A percentile compares a stretch with the other conserved stretches of the same genome.
phyloP scores from a whole-genome alignment of 208 protist genomes.

The Leishmania turanica region DNA sequence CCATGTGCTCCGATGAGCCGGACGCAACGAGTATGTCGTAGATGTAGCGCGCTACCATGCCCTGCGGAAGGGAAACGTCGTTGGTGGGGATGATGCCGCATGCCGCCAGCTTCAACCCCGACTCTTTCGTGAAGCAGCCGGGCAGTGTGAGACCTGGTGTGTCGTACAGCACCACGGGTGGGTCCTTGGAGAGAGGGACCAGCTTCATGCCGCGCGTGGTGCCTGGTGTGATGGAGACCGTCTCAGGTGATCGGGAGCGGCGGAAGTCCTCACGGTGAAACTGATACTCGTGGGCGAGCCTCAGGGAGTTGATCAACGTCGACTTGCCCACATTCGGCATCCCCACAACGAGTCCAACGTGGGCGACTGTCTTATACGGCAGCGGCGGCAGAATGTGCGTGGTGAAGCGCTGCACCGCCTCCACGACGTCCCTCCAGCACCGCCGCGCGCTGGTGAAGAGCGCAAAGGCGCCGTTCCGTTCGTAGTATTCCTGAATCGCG shows the following conservation, averaged over 20 bases:
- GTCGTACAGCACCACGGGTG: constrained; percentile 88
- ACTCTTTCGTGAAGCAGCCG: constrained; percentile 84
- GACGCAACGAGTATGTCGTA: constrained; percentile 79
- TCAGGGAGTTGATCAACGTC: constrained; percentile 93
- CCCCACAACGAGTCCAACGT: constrained; percentile 90
- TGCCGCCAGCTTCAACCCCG: constrained; percentile 84
- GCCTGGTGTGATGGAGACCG: constrained; percentile 79
- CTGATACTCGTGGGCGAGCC: constrained; percentile 90
- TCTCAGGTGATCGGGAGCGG: constrained; percentile 74
- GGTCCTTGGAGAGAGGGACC: constrained; percentile 82
- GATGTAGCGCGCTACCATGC: constrained; percentile 78
- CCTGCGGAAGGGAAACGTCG: constrained; percentile 68
- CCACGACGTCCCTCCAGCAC: constrained; percentile 79
- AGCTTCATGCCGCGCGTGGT: constrained; percentile 80
- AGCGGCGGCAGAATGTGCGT: constrained; percentile 69
- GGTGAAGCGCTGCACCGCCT: constrained; percentile 81
- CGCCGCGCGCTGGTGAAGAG: constrained; percentile 86
- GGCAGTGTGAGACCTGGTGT: constrained; percentile 89
- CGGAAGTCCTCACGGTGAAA: constrained; percentile 89
- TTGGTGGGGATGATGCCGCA: constrained; percentile 89
- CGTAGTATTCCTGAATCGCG: constrained; percentile 83
- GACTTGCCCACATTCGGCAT: constrained; percentile 97
- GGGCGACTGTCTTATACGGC: constrained; percentile 69
- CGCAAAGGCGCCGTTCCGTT: constrained; percentile 60
- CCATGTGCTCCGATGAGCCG: constrained; percentile 75